Base-by-base conservation (phyloP, 2,329 filamentous ascomycete genomes). In the Fusarium buxicola region DNA sequence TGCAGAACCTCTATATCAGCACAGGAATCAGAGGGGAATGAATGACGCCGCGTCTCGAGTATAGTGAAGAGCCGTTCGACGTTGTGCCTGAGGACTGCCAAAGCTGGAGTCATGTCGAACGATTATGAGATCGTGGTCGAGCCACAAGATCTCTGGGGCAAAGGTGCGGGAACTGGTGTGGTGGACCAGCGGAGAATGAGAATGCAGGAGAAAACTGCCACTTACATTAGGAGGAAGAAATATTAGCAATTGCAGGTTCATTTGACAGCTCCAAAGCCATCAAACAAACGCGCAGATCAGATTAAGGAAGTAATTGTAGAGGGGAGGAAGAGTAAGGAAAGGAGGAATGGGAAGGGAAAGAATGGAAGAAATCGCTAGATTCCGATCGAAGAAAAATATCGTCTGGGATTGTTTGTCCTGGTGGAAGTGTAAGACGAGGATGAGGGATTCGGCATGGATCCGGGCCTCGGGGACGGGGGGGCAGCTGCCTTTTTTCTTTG, bases 201-300 rank as follows among this genome's bases (percentile, higher is more conserved):
- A 58, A 51, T 31, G 32, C 35, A 38, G 25, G 10, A 49, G 36
- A 32, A 46, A 60, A 35, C 52, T 55, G 36, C 46, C 40, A 74
- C 86, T 80, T 85, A 92, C 89, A 82, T 82, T 82, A 78, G 84
- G 82, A 82, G 85, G 80, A 81, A 79, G 77, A 81, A 75, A 76
- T 82, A 35, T 80, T 76, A 80, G 80, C 80, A 80, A 82, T 82
- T 94, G 92, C 94, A 97, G 92, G 92, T 95, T 97, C 94, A 97
- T 97, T 92, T 94, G 92, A 96, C 92, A 94, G 92, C 90, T 77
- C 68, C 70, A 62, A 75, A 81, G 89, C 89, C 91, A 92, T 84
- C 92, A 95, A 96, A 90, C 84, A 92, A 96, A 89, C 92, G 92
- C 92, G 92, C 92, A 78, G 78, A 72, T 67, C 71, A 71, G 66